These are phyloP conservation scores for Hypoxylon sp. DNA, from an alignment of 2,329 filamentous ascomycete genomes.

Conservation along the genomic window DNA sequence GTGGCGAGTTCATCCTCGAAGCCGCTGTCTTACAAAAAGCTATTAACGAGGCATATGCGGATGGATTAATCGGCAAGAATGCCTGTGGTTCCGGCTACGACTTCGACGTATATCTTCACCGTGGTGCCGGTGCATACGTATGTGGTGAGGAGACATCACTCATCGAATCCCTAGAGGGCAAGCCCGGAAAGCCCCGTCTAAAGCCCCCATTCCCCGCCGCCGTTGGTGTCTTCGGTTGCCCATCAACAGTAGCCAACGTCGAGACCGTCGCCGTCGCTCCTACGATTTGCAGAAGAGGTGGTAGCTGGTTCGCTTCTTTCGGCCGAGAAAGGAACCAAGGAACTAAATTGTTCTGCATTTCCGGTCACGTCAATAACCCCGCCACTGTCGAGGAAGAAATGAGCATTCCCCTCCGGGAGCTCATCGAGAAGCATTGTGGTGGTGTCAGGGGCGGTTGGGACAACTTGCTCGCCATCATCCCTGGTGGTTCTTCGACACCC, in stretches of 20 bases:
- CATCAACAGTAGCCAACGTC: constrained; percentile 97
- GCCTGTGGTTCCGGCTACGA: constrained; percentile 97
- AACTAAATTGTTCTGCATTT: constrained; percentile 99
- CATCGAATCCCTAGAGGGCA: constrained; percentile 98
- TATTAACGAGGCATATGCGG: constrained; percentile 97
- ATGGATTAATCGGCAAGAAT: constrained; percentile 97
- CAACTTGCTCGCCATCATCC: constrained; percentile 94
- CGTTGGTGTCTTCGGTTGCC: constrained; percentile 97
- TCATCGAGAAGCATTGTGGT: constrained; percentile 98
- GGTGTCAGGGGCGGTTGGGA: constrained; percentile 98
- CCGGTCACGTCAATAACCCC: constrained; percentile 98
- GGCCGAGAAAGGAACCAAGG: constrained; percentile 96
- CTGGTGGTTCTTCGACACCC: constrained; percentile 95
- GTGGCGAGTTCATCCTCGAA: constrained; percentile 97
- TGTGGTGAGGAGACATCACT: constrained; percentile 98
- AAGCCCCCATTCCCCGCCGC: constrained; percentile 99
- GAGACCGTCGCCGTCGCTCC: constrained; percentile 96
- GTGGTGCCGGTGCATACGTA: constrained; percentile 96
- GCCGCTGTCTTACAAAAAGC: constrained; percentile 92
- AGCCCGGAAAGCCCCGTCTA: constrained; percentile 97
- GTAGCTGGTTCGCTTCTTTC: constrained; percentile 92
- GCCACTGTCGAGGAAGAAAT: constrained; percentile 99
- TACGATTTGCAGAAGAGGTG: constrained; percentile 94
- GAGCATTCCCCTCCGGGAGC: constrained; percentile 94
- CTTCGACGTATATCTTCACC: constrained; percentile 97